Evolutionary conservation across 2,329 filamentous ascomycete genomes (phyloP), one percentile per base, ranked within the genome.

Genomic region (Venturia aucupariae): DNA sequence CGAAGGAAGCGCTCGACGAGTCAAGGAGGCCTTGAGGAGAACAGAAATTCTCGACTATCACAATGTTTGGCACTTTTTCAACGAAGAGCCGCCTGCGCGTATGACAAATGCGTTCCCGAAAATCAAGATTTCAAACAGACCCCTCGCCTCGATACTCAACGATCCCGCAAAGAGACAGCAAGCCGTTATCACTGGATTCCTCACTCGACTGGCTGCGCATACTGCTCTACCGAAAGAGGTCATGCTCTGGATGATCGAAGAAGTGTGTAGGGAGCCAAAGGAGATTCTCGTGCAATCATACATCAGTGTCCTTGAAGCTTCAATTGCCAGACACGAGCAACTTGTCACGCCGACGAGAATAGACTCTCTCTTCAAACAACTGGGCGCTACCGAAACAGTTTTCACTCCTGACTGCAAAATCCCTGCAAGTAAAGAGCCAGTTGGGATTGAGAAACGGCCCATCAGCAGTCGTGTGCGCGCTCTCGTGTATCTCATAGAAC

Each of bases 41-140:
- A 88, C 85, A 1, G 85, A 87, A 70, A 83, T 83, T 35, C 76
- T 84, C 48, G 76, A 82, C 24, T 72, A 75, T 19, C 78, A 82
- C n/a, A 78, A 78, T 62, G 73, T 74, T 4, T 89, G 84, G 76
- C 78, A 81, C 62, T 87, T 88, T 70, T 88, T 86, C 67, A 74
- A 77, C 5, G 46, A 65, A 63, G 68, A 67, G 51, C 65, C 44
- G 57, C 63, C 60, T 57, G 63, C 51, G 55, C 54, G 48, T 61
- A 38, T 66, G 64, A 30, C 55, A 19, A 64, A 69, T 10, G 65
- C 69, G 5, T 76, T 75, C 64, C 73, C 72, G 6, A 32, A 57
- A n/a, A 62, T 66, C 62, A 66, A 60, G 65, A 67, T 59, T 65
- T 76, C 63, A 61, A 69, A 7, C 61, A 71, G 17, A 6, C 8